phyloP scores from a whole-genome alignment of 108 stramenopile species.

The Skeletonema potamos region DNA sequence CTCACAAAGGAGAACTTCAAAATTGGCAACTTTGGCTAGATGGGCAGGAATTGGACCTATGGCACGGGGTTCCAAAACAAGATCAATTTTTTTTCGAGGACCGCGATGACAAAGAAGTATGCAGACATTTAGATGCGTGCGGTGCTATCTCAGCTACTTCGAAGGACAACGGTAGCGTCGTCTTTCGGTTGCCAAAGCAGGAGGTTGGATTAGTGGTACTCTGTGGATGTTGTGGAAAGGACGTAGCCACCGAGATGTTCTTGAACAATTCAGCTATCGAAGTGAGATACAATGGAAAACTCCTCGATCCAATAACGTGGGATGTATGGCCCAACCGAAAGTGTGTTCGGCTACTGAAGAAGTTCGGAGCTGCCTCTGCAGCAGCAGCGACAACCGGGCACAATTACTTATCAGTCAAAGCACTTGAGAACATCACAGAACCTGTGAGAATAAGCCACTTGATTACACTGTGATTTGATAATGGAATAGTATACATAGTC shows the following conservation, averaged over 20 bases:
- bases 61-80: slow-evolving; percentile 37
- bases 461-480: slow-evolving; percentile 23
- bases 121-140: slow-evolving; percentile 42
- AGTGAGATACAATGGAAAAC: slow-evolving; percentile 23
- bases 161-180: slow-evolving; percentile 37
- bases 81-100: slow-evolving; percentile 37
- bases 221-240: slow-evolving; percentile 35
- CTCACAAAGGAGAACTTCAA: slow-evolving; percentile 31
- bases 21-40: slow-evolving; percentile 42
- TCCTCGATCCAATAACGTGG: slow-evolving; percentile 19
- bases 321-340: slow-evolving; percentile 33
- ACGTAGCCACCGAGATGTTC: slow-evolving; percentile 25
- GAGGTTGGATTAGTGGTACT: slow-evolving; percentile 42
- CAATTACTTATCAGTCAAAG: slow-evolving; percentile 31
- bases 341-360: slow-evolving; percentile 27
- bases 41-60: slow-evolving; percentile 21
- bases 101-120: slow-evolving; percentile 45
- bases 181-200: slow-evolving; percentile 50
- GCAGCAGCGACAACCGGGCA: slow-evolving; percentile 37
- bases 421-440: slow-evolving; percentile 10
- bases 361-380: slow-evolving; percentile 26
- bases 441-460: slow-evolving; percentile 42
- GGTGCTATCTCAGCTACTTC: slow-evolving; percentile 39
- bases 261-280: slow-evolving; percentile 30
- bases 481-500: neutral